phyloP scores from a whole-genome alignment of 169 alveolate species.

The Eimeria maxima region DNA sequence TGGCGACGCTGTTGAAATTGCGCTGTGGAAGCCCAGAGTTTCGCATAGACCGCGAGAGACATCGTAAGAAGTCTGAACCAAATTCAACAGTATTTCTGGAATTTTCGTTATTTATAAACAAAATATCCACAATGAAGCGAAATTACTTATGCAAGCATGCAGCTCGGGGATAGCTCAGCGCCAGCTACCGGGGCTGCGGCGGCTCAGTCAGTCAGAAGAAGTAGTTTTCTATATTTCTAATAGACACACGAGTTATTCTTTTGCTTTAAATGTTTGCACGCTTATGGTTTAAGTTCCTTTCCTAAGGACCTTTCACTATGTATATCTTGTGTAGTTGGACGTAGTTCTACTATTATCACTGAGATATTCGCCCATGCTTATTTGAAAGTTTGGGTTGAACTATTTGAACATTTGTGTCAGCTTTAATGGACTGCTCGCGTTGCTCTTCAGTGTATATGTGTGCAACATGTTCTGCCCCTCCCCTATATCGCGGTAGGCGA shows the following conservation, averaged over 20 bases:
- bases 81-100: background rate
- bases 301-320: too few species aligned
- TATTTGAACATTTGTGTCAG: too few species aligned
- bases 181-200: constrained; percentile 22
- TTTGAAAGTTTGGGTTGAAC: too few species aligned
- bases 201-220: background rate
- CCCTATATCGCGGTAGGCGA: too few species aligned
- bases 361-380: too few species aligned
- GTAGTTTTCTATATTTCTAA: background rate
- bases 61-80: background rate
- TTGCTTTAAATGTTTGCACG: too few species aligned
- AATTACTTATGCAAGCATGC: background rate
- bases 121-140: background rate
- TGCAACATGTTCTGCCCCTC: too few species aligned
- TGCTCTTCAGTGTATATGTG: too few species aligned
- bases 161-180: background rate
- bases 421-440: too few species aligned
- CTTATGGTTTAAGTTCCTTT: too few species aligned
- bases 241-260: background rate
- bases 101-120: background rate
- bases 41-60: constrained; percentile 85
- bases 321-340: too few species aligned
- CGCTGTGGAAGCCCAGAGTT: constrained; percentile 84
- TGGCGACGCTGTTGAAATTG: constrained; percentile 80
- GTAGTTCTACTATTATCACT: too few species aligned